These are phyloP conservation scores for Persicaria tinctoria DNA, from an alignment of 148 eudicot genomes.

Conservation along the genomic window DNA sequence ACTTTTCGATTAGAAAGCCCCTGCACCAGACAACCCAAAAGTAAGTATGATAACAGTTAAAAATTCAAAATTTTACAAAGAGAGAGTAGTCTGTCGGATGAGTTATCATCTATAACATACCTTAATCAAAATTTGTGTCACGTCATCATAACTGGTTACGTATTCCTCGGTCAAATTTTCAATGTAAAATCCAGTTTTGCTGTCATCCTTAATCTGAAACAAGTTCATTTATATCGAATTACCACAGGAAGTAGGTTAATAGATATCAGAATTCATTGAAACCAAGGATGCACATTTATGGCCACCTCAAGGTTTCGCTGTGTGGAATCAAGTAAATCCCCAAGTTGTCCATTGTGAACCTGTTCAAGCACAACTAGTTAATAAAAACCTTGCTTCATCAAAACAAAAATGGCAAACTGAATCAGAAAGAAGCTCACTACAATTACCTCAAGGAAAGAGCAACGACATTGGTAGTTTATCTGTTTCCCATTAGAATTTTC, in stretches of 20 bases:
- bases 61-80: no score
- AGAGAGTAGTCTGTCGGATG: background rate
- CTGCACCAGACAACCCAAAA: constrained; percentile 28
- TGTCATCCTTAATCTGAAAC: constrained; percentile 76
- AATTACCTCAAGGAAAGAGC: constrained; percentile 92
- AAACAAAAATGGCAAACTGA: background rate
- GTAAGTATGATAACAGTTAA: background rate
- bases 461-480: constrained; percentile 82
- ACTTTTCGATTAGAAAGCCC: constrained; percentile 87
- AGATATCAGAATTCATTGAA: background rate
- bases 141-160: constrained; percentile 73
- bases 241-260: background rate
- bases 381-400: background rate
- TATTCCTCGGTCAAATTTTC: constrained; percentile 95
- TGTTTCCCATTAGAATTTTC: constrained; percentile 50
- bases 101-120: constrained; percentile 22
- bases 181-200: constrained; percentile 70
- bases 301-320: constrained; percentile 74
- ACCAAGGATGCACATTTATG: background rate
- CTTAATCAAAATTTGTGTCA: constrained; percentile 81
- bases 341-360: constrained; percentile 78
- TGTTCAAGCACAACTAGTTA: constrained; percentile 16
- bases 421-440: background rate
- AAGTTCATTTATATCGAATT: constrained; percentile 2
- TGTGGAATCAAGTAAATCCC: constrained; percentile 87